Base-by-base conservation (phyloP, 139 green algal species). In the Microglena sp. region DNA sequence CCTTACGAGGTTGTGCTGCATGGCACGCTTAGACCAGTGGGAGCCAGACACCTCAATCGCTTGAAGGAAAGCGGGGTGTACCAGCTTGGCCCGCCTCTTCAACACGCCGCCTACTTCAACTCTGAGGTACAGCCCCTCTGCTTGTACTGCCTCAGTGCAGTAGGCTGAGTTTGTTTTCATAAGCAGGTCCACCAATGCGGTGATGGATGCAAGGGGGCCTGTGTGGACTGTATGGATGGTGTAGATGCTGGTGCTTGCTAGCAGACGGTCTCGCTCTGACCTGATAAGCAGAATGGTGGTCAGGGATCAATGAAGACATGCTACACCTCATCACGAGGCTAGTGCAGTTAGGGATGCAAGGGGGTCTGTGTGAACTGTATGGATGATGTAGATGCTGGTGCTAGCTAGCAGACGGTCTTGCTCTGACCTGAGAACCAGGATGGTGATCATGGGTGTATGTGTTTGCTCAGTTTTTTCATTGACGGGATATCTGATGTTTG, bases 71-170 rank as follows among this genome's bases (percentile, higher is more conserved):
- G 11, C 46, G 18, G 70, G 63, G 35, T 71, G 57, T 8, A 77
- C 70, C 5, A 77, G 57, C 70, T 77, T 77, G 22, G 64, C 70
- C 1, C 70, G 24, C 0, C 24, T 21, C 28, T 45, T 27, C 32
- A 77, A 64, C 62, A 32, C 45, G 29, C 21, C 36, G 15, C 34
- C 58, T 1, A 46, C 46, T 24, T 77, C 70, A n/a, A 55, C 5
- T 4, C 70, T 45, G 21, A 77, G 21, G 28, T 69, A 68, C 34
- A 72, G 30, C 22, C 70, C 70, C 45, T 77, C 70, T 50, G 34
- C 58, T n/a, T 65, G 58, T 35, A 66, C 26, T 24, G 50, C 21
- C 32, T 6, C n/a, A 2, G 45, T 40, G 30, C 63, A 69, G 63
- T 45, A 40, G 15, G 29, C 45, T 29, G 26, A 46, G 6, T 62